Conservation (phyloP, 1,284 basidiomycete genomes). For the Malassezia vespertilionis region DNA sequence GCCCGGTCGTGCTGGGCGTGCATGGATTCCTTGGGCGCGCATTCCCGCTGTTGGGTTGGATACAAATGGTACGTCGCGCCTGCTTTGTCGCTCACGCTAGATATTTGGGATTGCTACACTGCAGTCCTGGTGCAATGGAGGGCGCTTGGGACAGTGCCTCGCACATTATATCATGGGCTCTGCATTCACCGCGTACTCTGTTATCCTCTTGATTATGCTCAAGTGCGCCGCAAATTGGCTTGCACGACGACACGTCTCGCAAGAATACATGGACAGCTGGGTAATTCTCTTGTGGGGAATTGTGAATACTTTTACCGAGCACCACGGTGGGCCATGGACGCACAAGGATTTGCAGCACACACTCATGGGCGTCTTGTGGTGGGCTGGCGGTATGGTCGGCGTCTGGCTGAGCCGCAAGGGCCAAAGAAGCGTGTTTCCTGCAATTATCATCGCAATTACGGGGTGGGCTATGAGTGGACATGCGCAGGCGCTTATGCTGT, state of each 20-base stretch:
- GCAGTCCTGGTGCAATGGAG: slow-evolving; percentile 60
- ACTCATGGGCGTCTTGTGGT: slow-evolving; percentile 56
- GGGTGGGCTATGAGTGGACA: slow-evolving; percentile 94
- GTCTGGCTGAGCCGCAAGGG: slow-evolving; percentile 74
- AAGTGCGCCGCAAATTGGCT: slow-evolving; percentile 75
- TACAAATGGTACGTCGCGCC: slow-evolving; percentile 48
- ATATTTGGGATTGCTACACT: slow-evolving; percentile 34
- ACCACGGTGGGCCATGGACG: slow-evolving; percentile 50
- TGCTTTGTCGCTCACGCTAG: not conserved
- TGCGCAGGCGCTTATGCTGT: slow-evolving; percentile 58
- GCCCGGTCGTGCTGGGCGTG: slow-evolving; percentile 61
- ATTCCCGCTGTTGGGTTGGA: slow-evolving; percentile 71
- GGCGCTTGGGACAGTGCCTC: slow-evolving; percentile 50
- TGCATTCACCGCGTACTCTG: slow-evolving; percentile 63
- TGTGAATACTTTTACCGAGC: slow-evolving; percentile 85
- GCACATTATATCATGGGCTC: slow-evolving; percentile 58
- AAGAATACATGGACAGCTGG: slow-evolving; percentile 83
- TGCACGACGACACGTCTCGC: slow-evolving; percentile 52
- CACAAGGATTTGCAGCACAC: slow-evolving; percentile 92
- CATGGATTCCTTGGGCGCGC: slow-evolving; percentile 74
- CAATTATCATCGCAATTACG: slow-evolving; percentile 58
- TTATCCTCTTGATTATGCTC: slow-evolving; percentile 70
- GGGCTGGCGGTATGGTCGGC: slow-evolving; percentile 77
- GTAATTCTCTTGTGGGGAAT: slow-evolving; percentile 71
- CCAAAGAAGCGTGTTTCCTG: slow-evolving; percentile 71